These are phyloP conservation scores for Phytophthora citrophthora DNA, from an alignment of 352 stramenopile species.

Conservation along the genomic window DNA sequence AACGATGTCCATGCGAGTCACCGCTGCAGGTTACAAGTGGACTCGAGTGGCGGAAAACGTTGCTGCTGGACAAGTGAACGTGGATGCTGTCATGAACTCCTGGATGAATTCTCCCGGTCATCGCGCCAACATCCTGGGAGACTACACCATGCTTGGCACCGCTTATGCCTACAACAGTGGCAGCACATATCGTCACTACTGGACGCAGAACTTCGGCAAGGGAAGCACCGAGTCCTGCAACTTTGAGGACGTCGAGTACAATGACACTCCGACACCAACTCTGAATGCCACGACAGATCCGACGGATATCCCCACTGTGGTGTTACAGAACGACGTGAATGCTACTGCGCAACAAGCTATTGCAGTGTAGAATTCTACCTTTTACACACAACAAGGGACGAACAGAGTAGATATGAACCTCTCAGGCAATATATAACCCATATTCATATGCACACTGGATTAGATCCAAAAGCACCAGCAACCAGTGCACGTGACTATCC, in stretches of 20 bases:
- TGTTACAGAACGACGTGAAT: constrained; percentile 3
- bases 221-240: constrained; percentile 26
- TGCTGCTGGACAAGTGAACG: constrained; percentile 43
- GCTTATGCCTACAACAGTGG: constrained; percentile 35
- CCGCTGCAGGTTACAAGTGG: constrained; percentile 46
- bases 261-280: constrained; percentile 4
- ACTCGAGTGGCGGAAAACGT: constrained; percentile 53
- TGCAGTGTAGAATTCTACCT: not conserved
- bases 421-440: not conserved
- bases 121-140: constrained; percentile 46
- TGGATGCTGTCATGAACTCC: constrained; percentile 43
- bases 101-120: constrained; percentile 64
- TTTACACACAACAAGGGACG: not conserved
- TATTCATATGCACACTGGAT: not conserved
- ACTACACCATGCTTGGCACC: constrained; percentile 38
- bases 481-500: constrained; percentile 21
- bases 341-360: not conserved
- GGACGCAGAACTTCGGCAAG: constrained; percentile 57
- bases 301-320: constrained; percentile 2
- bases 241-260: constrained; percentile 19
- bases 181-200: constrained; percentile 51
- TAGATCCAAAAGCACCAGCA: constrained; percentile 31
- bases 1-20: constrained; percentile 42
- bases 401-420: not conserved
- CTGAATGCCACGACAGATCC: constrained; percentile 7